These are phyloP conservation scores for Boeremia exigua DNA, from an alignment of 2,329 filamentous ascomycete species.

Conservation along the genomic window DNA sequence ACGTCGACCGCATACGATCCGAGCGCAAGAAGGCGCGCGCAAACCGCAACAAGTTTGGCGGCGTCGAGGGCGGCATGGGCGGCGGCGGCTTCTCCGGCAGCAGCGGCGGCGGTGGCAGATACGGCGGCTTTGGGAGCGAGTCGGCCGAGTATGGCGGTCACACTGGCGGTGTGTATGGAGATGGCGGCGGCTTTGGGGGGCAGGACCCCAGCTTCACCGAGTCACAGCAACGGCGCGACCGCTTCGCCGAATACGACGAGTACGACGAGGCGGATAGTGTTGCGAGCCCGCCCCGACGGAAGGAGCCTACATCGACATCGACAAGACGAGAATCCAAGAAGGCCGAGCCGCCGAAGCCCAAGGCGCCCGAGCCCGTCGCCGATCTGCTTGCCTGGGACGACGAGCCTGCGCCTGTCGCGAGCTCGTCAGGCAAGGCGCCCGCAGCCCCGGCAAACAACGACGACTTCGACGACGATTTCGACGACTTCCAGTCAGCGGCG, in stretches of 20 bases:
- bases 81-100: slow-evolving; percentile 61
- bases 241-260: slow-evolving; percentile 97
- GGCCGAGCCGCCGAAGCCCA: slow-evolving; percentile 73
- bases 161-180: slow-evolving; percentile 84
- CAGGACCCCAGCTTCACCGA: slow-evolving; percentile 71
- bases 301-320: slow-evolving; percentile 50
- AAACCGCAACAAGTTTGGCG: slow-evolving; percentile 93
- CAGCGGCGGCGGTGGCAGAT: slow-evolving; percentile 62
- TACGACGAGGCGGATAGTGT: slow-evolving; percentile 75
- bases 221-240: slow-evolving; percentile 67
- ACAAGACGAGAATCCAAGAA: slow-evolving; percentile 62
- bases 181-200: slow-evolving; percentile 91
- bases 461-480: slow-evolving; percentile 83
- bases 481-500: slow-evolving; percentile 91
- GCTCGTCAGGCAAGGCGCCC: slow-evolving; percentile 54
- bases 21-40: slow-evolving; percentile 86
- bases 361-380: slow-evolving; percentile 74
- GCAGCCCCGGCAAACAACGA: slow-evolving; percentile 47
- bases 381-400: slow-evolving; percentile 92
- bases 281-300: slow-evolving; percentile 59
- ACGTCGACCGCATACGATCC: slow-evolving; percentile 81
- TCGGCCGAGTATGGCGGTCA: slow-evolving; percentile 67
- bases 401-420: slow-evolving; percentile 64
- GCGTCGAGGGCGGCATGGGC: slow-evolving; percentile 82
- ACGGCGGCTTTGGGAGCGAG: slow-evolving; percentile 85